Evolutionary conservation across 2,329 filamentous ascomycete species (phyloP), one percentile per base, ranked within the genome.

Genomic region (Venturia nashicola): DNA sequence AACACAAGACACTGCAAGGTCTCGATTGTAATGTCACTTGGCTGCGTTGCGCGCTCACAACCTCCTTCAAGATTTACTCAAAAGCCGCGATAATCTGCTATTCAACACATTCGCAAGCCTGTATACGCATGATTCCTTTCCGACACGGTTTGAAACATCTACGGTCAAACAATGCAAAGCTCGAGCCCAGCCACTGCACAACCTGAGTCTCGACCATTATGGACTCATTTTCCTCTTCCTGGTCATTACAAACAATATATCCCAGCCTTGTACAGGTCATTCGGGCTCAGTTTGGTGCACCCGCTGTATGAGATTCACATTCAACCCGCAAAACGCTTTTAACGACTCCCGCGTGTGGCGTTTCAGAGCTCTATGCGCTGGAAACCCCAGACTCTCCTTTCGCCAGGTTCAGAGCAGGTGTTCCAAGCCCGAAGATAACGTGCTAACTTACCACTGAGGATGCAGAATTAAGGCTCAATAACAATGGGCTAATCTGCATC

Each of bases 251-350:
- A 57, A 57, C 20, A 54, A 16, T 14, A 9, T 36, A 36, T 57
- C 27, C 51, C 8, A 32, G n/a, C 12, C 32, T 23, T 57, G 3
- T 2, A 36, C 12, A n/a, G n/a, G 16, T 14, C 27, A 14, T 36
- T 57, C 51, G n/a, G 51, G 36, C 59, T 60, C 39, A 60, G 36
- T 34, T 23, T 60, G 59, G 43, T 43, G n/a, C 59, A 43, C 59
- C 59, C 59, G 59, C 42, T 60, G 59, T 60, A 34, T 60, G 59
- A 60, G 42, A 44, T 27, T 44, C 42, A 16, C 3, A 3, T 27
- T 43, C n/a, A 12, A 1, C 8, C 20, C 23, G 12, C n/a, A 43
- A 16, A 43, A 42, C 5, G 59, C 36, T 16, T 27, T 20, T 18
- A 27, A 43, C 20, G 36, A 44, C 39, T 8, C n/a, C 59, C 14